These are phyloP conservation scores for Beauveria australis DNA, from an alignment of 2,329 filamentous ascomycete species.

Conservation along the genomic window DNA sequence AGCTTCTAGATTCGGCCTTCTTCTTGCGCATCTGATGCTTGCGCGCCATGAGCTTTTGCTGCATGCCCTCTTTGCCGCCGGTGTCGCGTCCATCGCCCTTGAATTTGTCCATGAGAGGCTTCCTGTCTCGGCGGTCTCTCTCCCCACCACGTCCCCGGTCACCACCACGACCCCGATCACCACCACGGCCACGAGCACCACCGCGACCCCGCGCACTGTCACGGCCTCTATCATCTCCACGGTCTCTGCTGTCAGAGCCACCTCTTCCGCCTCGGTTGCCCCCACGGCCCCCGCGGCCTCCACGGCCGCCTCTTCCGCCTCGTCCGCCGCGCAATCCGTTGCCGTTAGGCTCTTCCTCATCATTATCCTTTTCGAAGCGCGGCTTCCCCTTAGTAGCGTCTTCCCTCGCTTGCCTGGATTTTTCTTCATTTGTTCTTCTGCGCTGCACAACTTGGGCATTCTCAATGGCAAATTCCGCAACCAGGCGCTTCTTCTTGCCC, in stretches of 20 bases:
- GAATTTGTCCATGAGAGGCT: conserved; percentile 15
- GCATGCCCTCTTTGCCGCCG: conserved; percentile 41
- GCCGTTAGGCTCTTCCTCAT: conserved; percentile 21
- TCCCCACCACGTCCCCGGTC: conserved; percentile 2
- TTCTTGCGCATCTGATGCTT: conserved; percentile 75
- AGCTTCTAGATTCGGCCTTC: conserved; percentile 37
- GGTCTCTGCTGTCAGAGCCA: conserved; percentile 8
- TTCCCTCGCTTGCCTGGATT: conserved; percentile 20
- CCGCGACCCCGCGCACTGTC: conserved; percentile 10
- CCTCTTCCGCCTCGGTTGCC: background rate
- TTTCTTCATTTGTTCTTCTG: conserved; percentile 37
- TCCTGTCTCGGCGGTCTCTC: conserved; percentile 2
- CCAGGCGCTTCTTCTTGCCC: conserved; percentile 70
- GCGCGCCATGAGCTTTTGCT: conserved; percentile 74
- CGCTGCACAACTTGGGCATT: conserved; percentile 92
- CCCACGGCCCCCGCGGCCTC: background rate
- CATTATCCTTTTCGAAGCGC: conserved; percentile 20
- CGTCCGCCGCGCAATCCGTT: background rate
- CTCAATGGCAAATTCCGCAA: conserved; percentile 97
- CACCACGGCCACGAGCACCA: conserved; percentile 12
- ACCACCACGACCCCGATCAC: conserved; percentile 6
- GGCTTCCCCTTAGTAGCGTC: background rate
- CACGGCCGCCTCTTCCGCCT: background rate
- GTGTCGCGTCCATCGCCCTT: conserved; percentile 28
- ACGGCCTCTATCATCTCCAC: background rate